A percentile compares a stretch with the other conserved stretches of the same genome.
Conservation (phyloP, 2,329 filamentous ascomycete species). For the Fusarium marasasianum region DNA sequence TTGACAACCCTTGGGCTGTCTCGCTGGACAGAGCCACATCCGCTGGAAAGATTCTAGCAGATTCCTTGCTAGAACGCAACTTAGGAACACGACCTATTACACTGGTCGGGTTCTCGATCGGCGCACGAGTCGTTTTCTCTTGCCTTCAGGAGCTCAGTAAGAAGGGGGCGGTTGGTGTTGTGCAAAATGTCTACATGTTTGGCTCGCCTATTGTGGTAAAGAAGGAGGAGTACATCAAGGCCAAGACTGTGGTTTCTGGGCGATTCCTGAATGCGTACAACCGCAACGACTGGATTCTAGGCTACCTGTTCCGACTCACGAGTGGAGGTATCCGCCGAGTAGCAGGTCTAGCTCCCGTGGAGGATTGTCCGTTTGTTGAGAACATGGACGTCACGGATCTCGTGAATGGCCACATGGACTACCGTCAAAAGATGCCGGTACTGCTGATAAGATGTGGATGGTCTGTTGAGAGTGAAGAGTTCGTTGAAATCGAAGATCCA, state of each 20-base stretch:
- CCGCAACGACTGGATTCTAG: conserved; percentile 95
- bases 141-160: conserved; percentile 87
- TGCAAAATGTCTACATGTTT: conserved; percentile 96
- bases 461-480: conserved; percentile 92
- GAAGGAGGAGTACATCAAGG: conserved; percentile 85
- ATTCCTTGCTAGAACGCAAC: conserved; percentile 91
- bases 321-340: conserved; percentile 90
- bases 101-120: conserved; percentile 92
- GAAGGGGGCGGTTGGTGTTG: conserved; percentile 83
- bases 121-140: conserved; percentile 90
- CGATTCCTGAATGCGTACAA: conserved; percentile 95
- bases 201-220: conserved; percentile 92
- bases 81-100: conserved; percentile 92
- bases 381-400: conserved; percentile 88
- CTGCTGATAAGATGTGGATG: conserved; percentile 89
- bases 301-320: conserved; percentile 94
- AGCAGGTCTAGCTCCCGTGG: conserved; percentile 81
- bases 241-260: conserved; percentile 86
- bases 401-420: conserved; percentile 95
- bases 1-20: conserved; percentile 99
- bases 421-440: conserved; percentile 89
- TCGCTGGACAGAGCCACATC: conserved; percentile 89
- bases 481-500: conserved; percentile 95
- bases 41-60: conserved; percentile 90
- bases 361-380: conserved; percentile 82